phyloP scores from a whole-genome alignment of 73 alveolate genomes.

The Paramecium sonneborni region DNA sequence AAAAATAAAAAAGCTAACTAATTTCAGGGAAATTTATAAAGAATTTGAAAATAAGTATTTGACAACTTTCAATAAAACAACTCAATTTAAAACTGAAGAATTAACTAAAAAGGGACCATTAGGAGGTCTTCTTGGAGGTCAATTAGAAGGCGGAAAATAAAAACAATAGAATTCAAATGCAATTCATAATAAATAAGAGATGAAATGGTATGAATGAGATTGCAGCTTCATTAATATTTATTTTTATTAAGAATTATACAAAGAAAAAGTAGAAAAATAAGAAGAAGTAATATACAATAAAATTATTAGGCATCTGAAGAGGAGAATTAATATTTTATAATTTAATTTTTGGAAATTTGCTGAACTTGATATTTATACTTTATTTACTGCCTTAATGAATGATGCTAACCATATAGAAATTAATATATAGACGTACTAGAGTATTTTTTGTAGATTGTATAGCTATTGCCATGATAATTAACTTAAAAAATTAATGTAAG shows the following conservation, averaged over 20 bases:
- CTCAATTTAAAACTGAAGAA: not conserved
- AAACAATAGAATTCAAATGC: not conserved
- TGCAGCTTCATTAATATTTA: conserved; percentile 62
- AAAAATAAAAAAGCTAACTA: conserved; percentile 36
- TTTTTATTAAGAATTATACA: conserved; percentile 35
- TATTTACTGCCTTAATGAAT: conserved; percentile 38
- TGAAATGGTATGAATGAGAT: conserved; percentile 70
- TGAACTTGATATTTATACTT: conserved; percentile 60
- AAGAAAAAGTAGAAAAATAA: not conserved
- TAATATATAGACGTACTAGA: no score
- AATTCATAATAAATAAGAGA: conserved; percentile 42
- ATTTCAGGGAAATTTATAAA: not conserved
- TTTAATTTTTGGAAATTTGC: conserved; percentile 61
- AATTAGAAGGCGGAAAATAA: conserved; percentile 15
- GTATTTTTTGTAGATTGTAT: conserved; percentile 61
- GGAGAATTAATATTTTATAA: conserved; percentile 21
- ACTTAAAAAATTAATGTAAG: conserved; percentile 46
- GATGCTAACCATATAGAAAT: conserved; percentile 64
- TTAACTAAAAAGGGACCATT: not conserved
- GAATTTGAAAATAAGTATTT: not conserved
- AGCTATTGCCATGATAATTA: conserved; percentile 58
- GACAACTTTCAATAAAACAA: not conserved
- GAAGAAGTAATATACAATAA: not conserved
- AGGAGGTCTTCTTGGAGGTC: conserved; percentile 43
- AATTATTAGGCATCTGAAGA: conserved; percentile 36